Conservation (phyloP, 2,329 filamentous ascomycete genomes). For the Ophiostoma montium region DNA sequence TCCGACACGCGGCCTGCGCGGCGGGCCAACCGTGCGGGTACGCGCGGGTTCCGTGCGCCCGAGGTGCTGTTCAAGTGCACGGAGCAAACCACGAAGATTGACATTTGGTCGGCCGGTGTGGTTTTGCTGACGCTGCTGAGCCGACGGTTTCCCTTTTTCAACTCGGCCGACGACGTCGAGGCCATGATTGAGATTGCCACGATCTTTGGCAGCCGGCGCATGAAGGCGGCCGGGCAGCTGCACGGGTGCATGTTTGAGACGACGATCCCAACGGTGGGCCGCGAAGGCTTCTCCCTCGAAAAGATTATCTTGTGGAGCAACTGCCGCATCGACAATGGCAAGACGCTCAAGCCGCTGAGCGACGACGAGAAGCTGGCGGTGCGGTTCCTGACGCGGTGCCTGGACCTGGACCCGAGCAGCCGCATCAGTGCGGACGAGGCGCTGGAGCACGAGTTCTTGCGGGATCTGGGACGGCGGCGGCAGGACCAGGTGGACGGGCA, state of each 20-base stretch:
- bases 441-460: conserved; percentile 56
- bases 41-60: conserved; percentile 86
- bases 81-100: conserved; percentile 82
- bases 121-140: conserved; percentile 90
- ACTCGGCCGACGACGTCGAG: conserved; percentile 94
- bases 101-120: conserved; percentile 96
- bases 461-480: conserved; percentile 15
- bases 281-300: conserved; percentile 73
- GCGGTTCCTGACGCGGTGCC: conserved; percentile 54
- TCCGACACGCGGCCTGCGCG: conserved; percentile 77
- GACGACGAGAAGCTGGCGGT: conserved; percentile 60
- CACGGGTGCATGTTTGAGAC: conserved; percentile 91
- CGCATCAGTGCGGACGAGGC: conserved; percentile 65
- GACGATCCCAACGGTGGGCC: conserved; percentile 78
- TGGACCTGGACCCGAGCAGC: conserved; percentile 62
- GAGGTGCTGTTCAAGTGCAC: conserved; percentile 97
- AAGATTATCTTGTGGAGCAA: conserved; percentile 96
- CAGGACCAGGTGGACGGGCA: conserved; percentile 2
- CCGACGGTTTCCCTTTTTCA: conserved; percentile 93
- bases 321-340: conserved; percentile 43
- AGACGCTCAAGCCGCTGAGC: conserved; percentile 30
- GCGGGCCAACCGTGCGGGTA: conserved; percentile 87
- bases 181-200: conserved; percentile 95
- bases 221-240: conserved; percentile 68
- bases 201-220: conserved; percentile 75